Evolutionary conservation across 345 rosid species (phyloP).

Genomic region (Salix koriyanagi): DNA sequence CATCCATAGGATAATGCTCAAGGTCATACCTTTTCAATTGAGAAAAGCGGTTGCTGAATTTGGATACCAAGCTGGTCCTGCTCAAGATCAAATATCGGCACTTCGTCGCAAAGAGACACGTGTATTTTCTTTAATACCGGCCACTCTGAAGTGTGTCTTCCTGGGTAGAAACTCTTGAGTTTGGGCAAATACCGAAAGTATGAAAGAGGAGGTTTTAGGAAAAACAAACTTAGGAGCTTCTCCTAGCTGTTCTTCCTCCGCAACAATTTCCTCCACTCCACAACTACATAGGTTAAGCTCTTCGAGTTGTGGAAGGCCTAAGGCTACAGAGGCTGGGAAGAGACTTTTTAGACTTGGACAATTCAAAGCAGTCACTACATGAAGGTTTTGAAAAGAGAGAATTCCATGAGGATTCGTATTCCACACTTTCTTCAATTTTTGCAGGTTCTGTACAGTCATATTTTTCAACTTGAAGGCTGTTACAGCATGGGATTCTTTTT

Average conservation of each 20-base stretch:
- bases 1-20: too few species aligned
- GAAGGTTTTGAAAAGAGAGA: background rate
- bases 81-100: background rate
- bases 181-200: background rate
- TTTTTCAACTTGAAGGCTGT: background rate
- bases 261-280: conserved; percentile 15
- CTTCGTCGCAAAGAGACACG: background rate
- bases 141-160: conserved; percentile 5
- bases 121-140: background rate
- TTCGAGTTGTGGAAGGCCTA: conserved; percentile 12
- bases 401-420: background rate
- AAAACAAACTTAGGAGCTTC: background rate
- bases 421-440: conserved; percentile 7
- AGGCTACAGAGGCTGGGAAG: conserved; percentile 15
- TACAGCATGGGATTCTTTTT: background rate
- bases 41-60: too few species aligned
- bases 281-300: background rate
- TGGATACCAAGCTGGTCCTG: too few species aligned
- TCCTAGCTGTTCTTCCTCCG: conserved; percentile 4
- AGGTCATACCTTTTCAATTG: too few species aligned
- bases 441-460: background rate
- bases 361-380: background rate
- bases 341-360: conserved; percentile 11
- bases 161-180: conserved; percentile 12
- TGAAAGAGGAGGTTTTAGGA: conserved; percentile 2